Base-by-base conservation (phyloP, 495 filamentous ascomycete species). In the Aspergillus egyptiacus region DNA sequence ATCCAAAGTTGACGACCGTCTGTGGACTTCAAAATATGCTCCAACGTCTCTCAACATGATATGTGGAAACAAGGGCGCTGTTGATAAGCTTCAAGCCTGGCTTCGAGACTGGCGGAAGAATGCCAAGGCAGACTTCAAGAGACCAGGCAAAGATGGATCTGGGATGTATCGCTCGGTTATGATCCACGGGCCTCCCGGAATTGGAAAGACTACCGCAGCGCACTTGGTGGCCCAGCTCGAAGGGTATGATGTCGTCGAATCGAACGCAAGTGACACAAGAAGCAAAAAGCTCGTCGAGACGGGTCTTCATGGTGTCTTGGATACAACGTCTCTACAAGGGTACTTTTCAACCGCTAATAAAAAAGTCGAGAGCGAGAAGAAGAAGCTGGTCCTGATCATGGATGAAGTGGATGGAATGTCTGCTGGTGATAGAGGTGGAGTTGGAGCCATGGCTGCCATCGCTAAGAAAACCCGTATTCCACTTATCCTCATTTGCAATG, bases 371-470 rank as follows among this genome's bases (percentile, higher is more conserved):
- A 69, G 70, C 23, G 75, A 73, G 17, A 97, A 91, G 68, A 91
- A 91, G 70, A 95, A 95, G 50, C 79, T 96, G 20, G 87, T 96
- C 7, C 72, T 99, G 10, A 85, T 99, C 70, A 96, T 99, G 94
- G 93, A 99, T 57, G 93, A 99, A 66, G 93, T 99, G 5, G 93
- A 99, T 60, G 93, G 93, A 27, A 99, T 99, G 93, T 96, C 91
- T 37, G 90, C 90, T 33, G 93, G 93, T 57, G 93, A 99, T 64
- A 82, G 93, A 34, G 93, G 93, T 54, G 93, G 93, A 61, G 94
- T 99, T 32, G 93, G 91, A 17, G 91, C 94, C 25, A 74, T 99
- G 30, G 91, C 93, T 39, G 84, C 89, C 38, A 81, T 96, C 34
- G 96, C 91, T 70, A 96, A 86, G 71, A 96, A 94, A 74, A 89